Percentiles rank a stretch among this genome's conserved stretches.
Evolutionary conservation across 345 rosid species (phyloP).

Genomic region (Populus deltoides): DNA sequence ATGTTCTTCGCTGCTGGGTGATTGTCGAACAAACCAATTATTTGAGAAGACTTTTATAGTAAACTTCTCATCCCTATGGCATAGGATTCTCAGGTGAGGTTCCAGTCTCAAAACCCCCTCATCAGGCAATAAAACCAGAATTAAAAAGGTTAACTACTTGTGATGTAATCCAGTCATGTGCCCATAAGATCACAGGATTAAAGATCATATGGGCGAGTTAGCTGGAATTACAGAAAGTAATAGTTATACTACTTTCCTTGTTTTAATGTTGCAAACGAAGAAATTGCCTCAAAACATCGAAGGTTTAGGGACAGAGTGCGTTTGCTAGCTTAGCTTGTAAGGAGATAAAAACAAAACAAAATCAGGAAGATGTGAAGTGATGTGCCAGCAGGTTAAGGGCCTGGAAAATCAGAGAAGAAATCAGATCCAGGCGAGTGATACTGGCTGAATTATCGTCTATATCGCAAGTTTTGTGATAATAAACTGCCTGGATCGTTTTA

Average conservation of each 20-base stretch:
- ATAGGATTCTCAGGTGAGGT: no score
- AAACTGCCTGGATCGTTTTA: conserved; percentile 19
- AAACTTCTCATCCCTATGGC: no score
- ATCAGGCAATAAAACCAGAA: no score
- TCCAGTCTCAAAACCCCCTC: no score
- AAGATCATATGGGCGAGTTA: conserved; percentile 32
- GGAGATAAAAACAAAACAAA: not conserved
- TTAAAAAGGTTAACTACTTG: no score
- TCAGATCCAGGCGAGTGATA: conserved; percentile 54
- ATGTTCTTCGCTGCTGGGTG: no score
- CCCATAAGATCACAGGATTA: conserved; percentile 20
- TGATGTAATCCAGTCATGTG: conserved; percentile 47
- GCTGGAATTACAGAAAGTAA: conserved; percentile 12
- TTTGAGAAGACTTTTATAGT: no score
- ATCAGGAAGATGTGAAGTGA: not conserved
- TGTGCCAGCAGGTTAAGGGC: conserved; percentile 46
- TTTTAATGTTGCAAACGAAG: conserved; percentile 47
- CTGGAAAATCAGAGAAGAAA: conserved; percentile 26
- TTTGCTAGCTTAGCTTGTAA: conserved; percentile 21
- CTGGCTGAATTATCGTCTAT: conserved; percentile 17
- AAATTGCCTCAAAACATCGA: conserved; percentile 55
- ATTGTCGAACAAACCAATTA: no score
- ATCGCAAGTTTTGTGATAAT: conserved; percentile 29
- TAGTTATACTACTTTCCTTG: no score
- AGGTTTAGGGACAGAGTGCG: conserved; percentile 54